Evolutionary conservation across 257 asterid genomes (phyloP).

Genomic region (Penstemon eatonii): DNA sequence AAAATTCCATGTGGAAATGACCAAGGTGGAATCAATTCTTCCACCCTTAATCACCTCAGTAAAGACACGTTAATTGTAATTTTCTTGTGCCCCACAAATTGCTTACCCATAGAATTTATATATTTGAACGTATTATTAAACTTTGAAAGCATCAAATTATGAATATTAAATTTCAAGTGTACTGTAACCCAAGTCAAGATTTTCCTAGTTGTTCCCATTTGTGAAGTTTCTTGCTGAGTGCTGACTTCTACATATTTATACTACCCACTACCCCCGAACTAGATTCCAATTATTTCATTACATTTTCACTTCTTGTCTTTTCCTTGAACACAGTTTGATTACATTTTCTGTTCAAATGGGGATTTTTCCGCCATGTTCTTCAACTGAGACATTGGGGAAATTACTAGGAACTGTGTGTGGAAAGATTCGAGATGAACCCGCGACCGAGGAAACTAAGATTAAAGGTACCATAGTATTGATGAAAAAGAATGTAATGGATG

Average conservation of each 20-base stretch:
- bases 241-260: no score
- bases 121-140: not conserved
- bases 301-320: no score
- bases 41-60: constrained; percentile 1
- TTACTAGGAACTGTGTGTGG: constrained; percentile 46
- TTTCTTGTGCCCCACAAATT: constrained; percentile 3
- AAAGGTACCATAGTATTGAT: constrained; percentile 58
- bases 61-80: constrained; percentile 1
- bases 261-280: no score
- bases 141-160: no score
- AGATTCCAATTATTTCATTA: not conserved
- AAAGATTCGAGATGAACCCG: constrained; percentile 31
- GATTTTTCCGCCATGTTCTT: constrained; percentile 13
- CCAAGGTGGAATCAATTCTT: constrained; percentile 11
- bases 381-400: constrained; percentile 47
- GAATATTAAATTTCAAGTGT: no score
- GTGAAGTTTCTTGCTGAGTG: no score
- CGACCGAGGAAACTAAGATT: constrained; percentile 36
- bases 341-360: not conserved
- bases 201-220: no score
- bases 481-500: constrained; percentile 68
- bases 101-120: constrained; percentile 25
- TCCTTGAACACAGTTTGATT: no score
- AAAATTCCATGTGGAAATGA: not conserved
- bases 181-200: no score